Percentiles rank a stretch among this genome's conserved stretches.
Conservation (phyloP, 108 stramenopile species). For the Nannochloropsis oceanica region DNA sequence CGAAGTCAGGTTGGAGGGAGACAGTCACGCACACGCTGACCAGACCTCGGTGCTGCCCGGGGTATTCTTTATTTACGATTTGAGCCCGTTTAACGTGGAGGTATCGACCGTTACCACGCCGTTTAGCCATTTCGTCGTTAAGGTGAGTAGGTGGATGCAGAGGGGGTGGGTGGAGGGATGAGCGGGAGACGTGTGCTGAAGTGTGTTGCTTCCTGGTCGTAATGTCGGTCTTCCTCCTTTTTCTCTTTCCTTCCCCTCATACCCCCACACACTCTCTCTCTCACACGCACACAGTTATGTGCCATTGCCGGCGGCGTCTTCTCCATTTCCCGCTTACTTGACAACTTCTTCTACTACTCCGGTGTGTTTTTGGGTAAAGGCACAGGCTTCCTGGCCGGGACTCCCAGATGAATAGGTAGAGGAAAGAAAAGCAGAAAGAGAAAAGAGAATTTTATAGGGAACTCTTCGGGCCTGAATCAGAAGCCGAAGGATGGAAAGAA, state of each 20-base stretch:
- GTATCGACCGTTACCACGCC: conserved; percentile 20
- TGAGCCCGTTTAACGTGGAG: conserved; percentile 91
- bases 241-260: neutral
- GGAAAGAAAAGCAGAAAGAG: no score
- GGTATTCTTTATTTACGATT: conserved; percentile 93
- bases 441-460: no score
- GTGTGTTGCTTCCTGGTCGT: no score
- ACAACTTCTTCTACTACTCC: conserved; percentile 9
- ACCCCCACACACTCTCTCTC: no score
- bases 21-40: neutral
- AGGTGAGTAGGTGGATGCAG: neutral
- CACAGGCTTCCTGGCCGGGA: neutral
- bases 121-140: neutral
- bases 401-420: neutral
- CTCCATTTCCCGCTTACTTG: conserved; percentile 50
- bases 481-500: no score
- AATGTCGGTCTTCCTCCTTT: no score
- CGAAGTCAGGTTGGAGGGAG: conserved; percentile 4
- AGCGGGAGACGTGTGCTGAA: neutral
- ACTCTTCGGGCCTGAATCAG: no score
- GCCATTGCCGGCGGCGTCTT: conserved; percentile 88
- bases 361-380: neutral
- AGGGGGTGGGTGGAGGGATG: neutral
- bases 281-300: conserved; percentile 69
- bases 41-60: conserved; percentile 57